Base-by-base conservation (phyloP, 441 rosid genomes). In the Pelargonium fulgidum region DNA sequence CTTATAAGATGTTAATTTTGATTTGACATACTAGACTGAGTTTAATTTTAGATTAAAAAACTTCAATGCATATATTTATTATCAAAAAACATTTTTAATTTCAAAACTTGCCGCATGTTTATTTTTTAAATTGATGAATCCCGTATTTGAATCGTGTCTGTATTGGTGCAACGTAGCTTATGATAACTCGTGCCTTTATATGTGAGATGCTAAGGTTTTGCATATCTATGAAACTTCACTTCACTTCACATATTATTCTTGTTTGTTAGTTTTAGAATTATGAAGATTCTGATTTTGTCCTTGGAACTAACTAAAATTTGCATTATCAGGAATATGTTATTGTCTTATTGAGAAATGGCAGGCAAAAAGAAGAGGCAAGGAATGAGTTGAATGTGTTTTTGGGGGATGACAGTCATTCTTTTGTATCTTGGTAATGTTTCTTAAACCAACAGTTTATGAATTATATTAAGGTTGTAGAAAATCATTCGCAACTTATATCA, bases 381-480 rank as follows among this genome's bases (percentile, higher is more conserved):
- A 87, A 77, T 65, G 99, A 94, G 80, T 73, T 94, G 87, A 77
- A 85, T 63, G 94, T 92, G 20, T 94, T 94, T 85, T 81, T 94
- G 73, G 97, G 94, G n/a, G 96, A 92, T 75, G 91, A 94, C 70
- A 90, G 94, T n/a, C 81, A 81, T 68, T 84, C 89, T 72, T 94
- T 94, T 73, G 88, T 94, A 3, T 75, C 92, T 29, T 94, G 99
- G 99, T 92, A 88, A 61, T 0, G 11, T 64, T 68, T 75, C 39
- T 68, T 71, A 48, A 67, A n/a, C 71, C 24, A 14, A 19, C 29
- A 20, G 6, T 7, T 41, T 45, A 4, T 73, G 20, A 50, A 63
- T 5, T 26, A 65, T 67, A 10, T 61, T 73, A 26, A 50, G 11
- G 13, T 48, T 45, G 42, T 22, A 44, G 47, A 17, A 62, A 66